These are phyloP conservation scores for Plasmodium vinckei DNA, from an alignment of 169 alveolate genomes.

Conservation along the genomic window DNA sequence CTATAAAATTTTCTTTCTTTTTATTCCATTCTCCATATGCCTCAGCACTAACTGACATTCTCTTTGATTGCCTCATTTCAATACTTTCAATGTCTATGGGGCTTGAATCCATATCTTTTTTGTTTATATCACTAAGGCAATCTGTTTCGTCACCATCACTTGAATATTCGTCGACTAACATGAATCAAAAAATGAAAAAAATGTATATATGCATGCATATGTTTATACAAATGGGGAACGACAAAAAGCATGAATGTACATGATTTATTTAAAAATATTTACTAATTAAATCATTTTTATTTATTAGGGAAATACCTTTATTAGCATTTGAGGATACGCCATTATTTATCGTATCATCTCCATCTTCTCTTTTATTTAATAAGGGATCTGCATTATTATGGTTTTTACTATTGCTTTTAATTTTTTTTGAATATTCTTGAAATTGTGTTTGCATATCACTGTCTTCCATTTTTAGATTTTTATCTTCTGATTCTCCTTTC, in stretches of 20 bases:
- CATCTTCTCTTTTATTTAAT: conserved; percentile 37
- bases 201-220: neutral
- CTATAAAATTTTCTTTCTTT: conserved; percentile 86
- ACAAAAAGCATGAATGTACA: neutral
- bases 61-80: conserved; percentile 4
- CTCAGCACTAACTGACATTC: conserved; percentile 89
- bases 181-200: neutral
- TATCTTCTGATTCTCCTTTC: conserved; percentile 36
- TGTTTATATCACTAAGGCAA: conserved; percentile 25
- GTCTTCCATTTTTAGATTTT: conserved; percentile 23
- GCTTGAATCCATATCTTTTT: conserved; percentile 37
- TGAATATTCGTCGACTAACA: conserved; percentile 31
- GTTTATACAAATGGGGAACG: neutral
- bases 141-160: conserved; percentile 74
- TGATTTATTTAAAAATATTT: neutral
- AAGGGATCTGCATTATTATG: neutral
- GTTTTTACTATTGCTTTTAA: conserved; percentile 31
- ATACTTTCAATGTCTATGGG: conserved; percentile 17
- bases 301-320: neutral
- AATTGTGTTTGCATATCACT: conserved; percentile 36
- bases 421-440: conserved; percentile 21
- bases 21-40: conserved; percentile 94
- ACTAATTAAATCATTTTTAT: conserved; percentile 34
- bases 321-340: neutral
- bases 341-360: conserved; percentile 3